Base-by-base conservation (phyloP, 2,329 filamentous ascomycete species). In the Amphichorda felina region DNA sequence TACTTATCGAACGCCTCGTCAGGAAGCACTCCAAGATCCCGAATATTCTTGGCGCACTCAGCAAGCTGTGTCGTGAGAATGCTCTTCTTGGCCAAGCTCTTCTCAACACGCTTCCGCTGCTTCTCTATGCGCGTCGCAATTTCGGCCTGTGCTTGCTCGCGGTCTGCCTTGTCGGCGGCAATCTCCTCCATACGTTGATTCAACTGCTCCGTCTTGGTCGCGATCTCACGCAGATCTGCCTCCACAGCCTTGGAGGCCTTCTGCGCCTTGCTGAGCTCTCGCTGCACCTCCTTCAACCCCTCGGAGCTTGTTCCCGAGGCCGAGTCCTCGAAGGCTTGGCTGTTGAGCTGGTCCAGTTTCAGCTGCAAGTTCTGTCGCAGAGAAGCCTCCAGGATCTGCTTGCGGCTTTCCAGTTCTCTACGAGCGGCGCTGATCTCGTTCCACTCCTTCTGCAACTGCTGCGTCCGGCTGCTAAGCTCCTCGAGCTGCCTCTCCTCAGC, bases 1-100 rank as follows among this genome's bases (percentile, higher is more conserved):
- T 94, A 98, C 50, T 88, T 91, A 45, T 83, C 83, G 53, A 94
- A 91, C 0, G 89, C 87, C 49, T 95, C 88, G 42, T 96, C 88
- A 0, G 91, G 89, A 13, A 98, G 69, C 14, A 94, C 88, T 45
- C 91, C 91, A 6, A 98, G 68, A 45, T 94, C 87, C 32, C 89
- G 81, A 48, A 98, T 96, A 43, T 88, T 89, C 51, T 86, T 82
- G 41, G 79, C 79, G 42, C 83, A 85, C 49, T 94, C 87, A 3
- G 78, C 75, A 15, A 84, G 79, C 52, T 87, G 82, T 33, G 79
- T 72, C 13, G 75, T 81, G 41, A 93, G 66, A 4, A 86, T 70
- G 10, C 86, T 83, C 54, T 89, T 91, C 57, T 87, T 86, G 47
- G 88, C 82, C 51, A 94, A 81, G 45, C 80, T 87, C 66, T 89